Percentiles rank a stretch among this genome's conserved stretches.
phyloP scores from a whole-genome alignment of 2,329 filamentous ascomycete genomes.

The Alternaria triticimaculans region DNA sequence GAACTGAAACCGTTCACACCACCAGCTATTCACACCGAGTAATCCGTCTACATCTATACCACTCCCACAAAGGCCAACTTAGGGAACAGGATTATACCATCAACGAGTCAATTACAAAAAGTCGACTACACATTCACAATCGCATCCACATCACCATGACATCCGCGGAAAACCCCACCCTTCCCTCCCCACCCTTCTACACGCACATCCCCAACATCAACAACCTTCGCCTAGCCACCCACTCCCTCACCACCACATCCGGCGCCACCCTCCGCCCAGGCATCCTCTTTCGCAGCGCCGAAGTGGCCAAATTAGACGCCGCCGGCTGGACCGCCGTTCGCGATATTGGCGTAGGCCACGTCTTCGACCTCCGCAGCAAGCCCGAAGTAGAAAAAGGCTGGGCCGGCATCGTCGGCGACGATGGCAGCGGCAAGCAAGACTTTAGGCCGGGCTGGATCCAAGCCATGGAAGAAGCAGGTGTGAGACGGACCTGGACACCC shows the following conservation, averaged over 20 bases:
- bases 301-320: slow-evolving; percentile 55
- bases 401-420: slow-evolving; percentile 30
- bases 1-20: background rate
- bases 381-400: slow-evolving; percentile 61
- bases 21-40: background rate
- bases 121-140: no score
- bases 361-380: slow-evolving; percentile 72
- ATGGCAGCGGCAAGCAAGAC: slow-evolving; percentile 38
- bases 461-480: slow-evolving; percentile 46
- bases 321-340: slow-evolving; percentile 34
- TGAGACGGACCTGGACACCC: slow-evolving; percentile 65
- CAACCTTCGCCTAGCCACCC: slow-evolving; percentile 46
- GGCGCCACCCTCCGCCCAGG: slow-evolving; percentile 56
- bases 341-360: slow-evolving; percentile 64
- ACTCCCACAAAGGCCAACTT: no score
- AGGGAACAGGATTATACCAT: no score
- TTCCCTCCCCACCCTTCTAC: slow-evolving; percentile 45
- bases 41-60: background rate
- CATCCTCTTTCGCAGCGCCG: slow-evolving; percentile 71
- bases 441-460: slow-evolving; percentile 36
- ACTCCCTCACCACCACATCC: slow-evolving; percentile 35
- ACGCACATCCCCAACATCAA: slow-evolving; percentile 34
- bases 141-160: background rate
- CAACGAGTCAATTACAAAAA: no score
- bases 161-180: background rate